Evolutionary conservation across 192 early-diverging fungal genomes (phyloP).

Genomic region (Coemansia umbellata): DNA sequence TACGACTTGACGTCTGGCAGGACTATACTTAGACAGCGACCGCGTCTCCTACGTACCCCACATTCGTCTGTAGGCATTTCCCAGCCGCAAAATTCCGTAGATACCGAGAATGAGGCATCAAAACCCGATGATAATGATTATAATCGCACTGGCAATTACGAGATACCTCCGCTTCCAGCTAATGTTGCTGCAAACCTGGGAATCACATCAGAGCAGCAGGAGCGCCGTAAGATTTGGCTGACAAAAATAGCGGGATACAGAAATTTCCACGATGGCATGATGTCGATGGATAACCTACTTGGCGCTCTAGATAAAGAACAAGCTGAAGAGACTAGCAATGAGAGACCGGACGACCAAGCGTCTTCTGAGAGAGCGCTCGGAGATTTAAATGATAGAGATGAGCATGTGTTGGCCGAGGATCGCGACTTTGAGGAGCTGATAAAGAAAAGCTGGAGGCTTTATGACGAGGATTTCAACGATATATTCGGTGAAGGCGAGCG

Average conservation of each 20-base stretch:
- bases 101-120: no score
- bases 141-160: background rate
- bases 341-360: background rate
- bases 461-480: constrained; percentile 44
- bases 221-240: constrained; percentile 40
- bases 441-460: constrained; percentile 32
- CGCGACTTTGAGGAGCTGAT: constrained; percentile 42
- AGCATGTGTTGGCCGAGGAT: constrained; percentile 5
- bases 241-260: constrained; percentile 37
- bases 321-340: background rate
- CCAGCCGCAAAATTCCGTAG: no score
- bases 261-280: constrained; percentile 23
- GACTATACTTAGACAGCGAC: constrained; percentile 12
- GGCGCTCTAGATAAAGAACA: constrained; percentile 6
- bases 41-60: constrained; percentile 17
- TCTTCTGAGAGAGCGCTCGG: background rate
- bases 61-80: no score
- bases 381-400: background rate
- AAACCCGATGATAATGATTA: no score
- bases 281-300: constrained; percentile 31
- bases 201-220: constrained; percentile 29
- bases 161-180: constrained; percentile 14
- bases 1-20: background rate
- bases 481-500: no score
- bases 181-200: constrained; percentile 21